Percentiles rank a stretch among this genome's conserved stretches.
Conservation (phyloP, 2,329 filamentous ascomycete genomes). For the Ophiostoma piceae region DNA sequence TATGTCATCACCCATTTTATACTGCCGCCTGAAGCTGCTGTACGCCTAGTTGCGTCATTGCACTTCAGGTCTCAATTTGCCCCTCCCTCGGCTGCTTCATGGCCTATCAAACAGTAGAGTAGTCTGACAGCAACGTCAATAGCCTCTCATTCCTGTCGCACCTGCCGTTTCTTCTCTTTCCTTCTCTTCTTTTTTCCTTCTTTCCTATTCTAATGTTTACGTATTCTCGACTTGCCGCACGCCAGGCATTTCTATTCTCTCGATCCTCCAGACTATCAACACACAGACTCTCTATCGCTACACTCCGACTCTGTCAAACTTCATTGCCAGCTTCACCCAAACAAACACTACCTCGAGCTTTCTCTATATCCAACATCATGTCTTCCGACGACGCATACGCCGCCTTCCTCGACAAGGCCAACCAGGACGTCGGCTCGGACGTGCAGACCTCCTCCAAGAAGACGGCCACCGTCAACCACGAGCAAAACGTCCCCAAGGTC, state of each 20-base stretch:
- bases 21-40: background rate
- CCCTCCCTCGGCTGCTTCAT: constrained; percentile 19
- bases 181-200: constrained; percentile 14
- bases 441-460: constrained; percentile 30
- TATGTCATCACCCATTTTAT: background rate
- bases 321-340: background rate
- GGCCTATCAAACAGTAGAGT: background rate
- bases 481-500: constrained; percentile 50
- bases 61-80: constrained; percentile 17
- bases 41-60: constrained; percentile 22
- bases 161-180: constrained; percentile 10
- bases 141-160: background rate
- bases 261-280: background rate
- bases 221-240: constrained; percentile 14
- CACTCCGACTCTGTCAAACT: too few species aligned
- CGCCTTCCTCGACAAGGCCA: constrained; percentile 81
- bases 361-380: constrained; percentile 45
- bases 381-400: constrained; percentile 77
- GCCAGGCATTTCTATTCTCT: constrained; percentile 11
- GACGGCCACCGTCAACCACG: background rate
- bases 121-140: background rate
- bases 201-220: constrained; percentile 12
- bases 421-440: constrained; percentile 59
- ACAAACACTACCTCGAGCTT: background rate
- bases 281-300: too few species aligned